These are phyloP conservation scores for Cubamyces lactineus DNA, from an alignment of 768 basidiomycete species.

Conservation along the genomic window DNA sequence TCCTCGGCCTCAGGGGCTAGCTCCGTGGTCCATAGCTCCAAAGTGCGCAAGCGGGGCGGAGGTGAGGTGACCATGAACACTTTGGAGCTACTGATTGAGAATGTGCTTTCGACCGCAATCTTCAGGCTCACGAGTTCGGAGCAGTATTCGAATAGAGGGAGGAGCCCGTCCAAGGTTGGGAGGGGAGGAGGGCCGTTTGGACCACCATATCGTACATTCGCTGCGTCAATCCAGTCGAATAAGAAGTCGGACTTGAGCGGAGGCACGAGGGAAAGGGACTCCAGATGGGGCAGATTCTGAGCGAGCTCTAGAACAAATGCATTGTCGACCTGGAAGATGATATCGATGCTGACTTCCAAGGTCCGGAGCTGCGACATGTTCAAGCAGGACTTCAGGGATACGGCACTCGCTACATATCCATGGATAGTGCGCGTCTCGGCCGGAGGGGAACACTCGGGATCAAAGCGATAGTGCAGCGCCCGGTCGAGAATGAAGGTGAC, in stretches of 20 bases:
- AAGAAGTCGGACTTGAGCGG: not conserved
- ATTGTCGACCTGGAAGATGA: slow-evolving; percentile 2
- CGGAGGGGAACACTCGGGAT: too few relatives aligned
- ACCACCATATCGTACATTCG: not conserved
- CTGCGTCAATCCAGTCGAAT: not conserved
- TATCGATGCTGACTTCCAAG: not conserved
- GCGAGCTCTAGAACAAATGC: not conserved
- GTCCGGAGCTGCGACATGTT: not conserved
- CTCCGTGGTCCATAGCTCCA: not conserved
- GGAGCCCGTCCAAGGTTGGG: not conserved
- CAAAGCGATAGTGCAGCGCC: not conserved
- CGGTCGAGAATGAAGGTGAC: not conserved
- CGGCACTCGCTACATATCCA: not conserved
- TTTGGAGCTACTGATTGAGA: not conserved
- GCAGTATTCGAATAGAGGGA: not conserved
- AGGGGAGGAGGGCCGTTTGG: not conserved
- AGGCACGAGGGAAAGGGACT: not conserved
- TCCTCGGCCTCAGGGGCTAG: not conserved
- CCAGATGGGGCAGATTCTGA: not conserved
- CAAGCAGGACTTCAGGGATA: not conserved
- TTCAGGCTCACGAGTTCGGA: not conserved
- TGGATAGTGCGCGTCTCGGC: too few relatives aligned
- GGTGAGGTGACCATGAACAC: too few relatives aligned
- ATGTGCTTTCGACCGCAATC: not conserved
- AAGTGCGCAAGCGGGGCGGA: not conserved